Evolutionary conservation across 108 stramenopile genomes (phyloP), one percentile per base, ranked within the genome.

Genomic region (Schizochytrium sp.): DNA sequence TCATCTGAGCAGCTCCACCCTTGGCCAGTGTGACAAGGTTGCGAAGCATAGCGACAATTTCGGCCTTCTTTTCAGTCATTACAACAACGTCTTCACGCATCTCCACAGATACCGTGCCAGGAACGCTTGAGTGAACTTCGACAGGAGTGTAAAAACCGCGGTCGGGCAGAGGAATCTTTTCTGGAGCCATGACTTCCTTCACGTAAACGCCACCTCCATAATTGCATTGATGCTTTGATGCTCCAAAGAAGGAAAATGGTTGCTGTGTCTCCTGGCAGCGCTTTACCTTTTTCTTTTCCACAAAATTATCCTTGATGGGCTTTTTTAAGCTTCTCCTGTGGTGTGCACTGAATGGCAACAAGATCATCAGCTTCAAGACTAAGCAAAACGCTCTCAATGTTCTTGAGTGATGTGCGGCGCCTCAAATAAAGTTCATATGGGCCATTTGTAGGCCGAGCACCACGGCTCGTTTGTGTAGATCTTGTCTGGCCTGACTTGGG

Each of bases 231-330:
- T 83, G 76, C 28, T 83, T 83, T 47, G 50, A 55, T 13, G 47
- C 53, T 17, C 76, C 76, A 42, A 83, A 83, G 76, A 83, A 83
- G 76, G 76, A 83, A 42, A 83, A 83, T n/a, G 76, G 76, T 40
- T 83, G 76, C 76, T 83, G 76, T 10, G 76, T 83, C 53, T 49
- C 76, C 76, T 55, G 47, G 76, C 76, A 83, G 47, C 76, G 76
- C 76, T 83, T 83, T 47, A 83, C 28, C 76, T 83, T 83, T 28
- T 83, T 83, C 76, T 83, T 83, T 2, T 83, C 76, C 76, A 38
- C 76, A 13, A 49, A 83, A 53, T 40, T 40, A n/a, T 49, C 47
- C 53, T 83, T 83, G 28, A 55, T 55, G 47, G 76, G 76, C 76
- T 55, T 83, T 83, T 40, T 3, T 83, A 44, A 69, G 64, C 64